Evolutionary conservation across 768 basidiomycete species (phyloP).

Genomic region (Baorangia bicolor): DNA sequence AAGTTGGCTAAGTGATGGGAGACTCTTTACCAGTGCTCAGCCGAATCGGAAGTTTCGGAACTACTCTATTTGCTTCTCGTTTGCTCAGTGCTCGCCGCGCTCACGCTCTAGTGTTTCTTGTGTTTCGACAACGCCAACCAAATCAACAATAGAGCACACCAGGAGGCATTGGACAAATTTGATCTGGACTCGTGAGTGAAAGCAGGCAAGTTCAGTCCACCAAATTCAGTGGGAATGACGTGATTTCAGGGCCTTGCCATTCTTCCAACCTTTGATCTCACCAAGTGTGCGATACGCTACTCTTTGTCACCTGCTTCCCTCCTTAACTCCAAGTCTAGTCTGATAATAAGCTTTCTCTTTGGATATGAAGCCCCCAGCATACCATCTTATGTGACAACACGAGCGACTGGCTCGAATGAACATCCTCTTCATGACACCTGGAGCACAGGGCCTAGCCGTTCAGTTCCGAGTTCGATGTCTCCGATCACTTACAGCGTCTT

Average conservation of each 20-base stretch:
- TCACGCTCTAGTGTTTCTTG: too few species aligned
- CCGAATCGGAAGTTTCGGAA: too few species aligned
- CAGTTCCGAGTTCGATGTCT: constrained; percentile 91
- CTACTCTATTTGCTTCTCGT: too few species aligned
- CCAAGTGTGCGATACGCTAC: constrained; percentile 62
- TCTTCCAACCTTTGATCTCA: constrained; percentile 74
- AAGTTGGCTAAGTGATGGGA: too few species aligned
- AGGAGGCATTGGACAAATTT: constrained; percentile 48
- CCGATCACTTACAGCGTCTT: constrained; percentile 86
- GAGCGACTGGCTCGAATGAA: constrained; percentile 93
- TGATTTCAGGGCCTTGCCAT: constrained; percentile 56
- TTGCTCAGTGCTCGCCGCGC: too few species aligned
- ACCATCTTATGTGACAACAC: constrained; percentile 83
- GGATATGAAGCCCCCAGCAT: constrained; percentile 66
- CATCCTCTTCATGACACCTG: constrained; percentile 97
- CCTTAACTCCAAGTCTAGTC: constrained; percentile 45
- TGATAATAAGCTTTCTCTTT: constrained; percentile 86
- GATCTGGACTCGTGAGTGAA: constrained; percentile 52
- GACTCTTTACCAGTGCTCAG: too few species aligned
- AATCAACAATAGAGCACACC: constrained; percentile 45
- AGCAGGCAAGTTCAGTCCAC: too few species aligned
- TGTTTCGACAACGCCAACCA: too few species aligned
- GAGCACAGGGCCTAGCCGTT: constrained; percentile 99
- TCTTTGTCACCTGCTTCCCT: not conserved
- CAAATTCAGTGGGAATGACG: constrained; percentile 7